phyloP scores from a whole-genome alignment of 495 filamentous ascomycete species.

The Annulohypoxylon maeteangense region DNA sequence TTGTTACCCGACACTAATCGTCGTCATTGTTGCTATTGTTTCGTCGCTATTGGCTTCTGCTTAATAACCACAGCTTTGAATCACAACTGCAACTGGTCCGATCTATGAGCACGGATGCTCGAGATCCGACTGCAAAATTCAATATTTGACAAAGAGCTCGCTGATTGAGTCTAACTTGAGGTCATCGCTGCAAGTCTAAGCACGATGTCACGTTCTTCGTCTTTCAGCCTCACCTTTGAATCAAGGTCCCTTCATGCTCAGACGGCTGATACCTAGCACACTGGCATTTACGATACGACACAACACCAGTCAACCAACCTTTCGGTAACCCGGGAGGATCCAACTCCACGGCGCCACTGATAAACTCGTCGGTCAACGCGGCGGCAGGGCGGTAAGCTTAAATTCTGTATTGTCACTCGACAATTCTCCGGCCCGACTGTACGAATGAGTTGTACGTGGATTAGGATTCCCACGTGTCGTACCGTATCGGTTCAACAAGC shows the following conservation, averaged over 20 bases:
- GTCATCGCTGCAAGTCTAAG: slow-evolving; percentile 2
- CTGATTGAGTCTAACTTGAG: slow-evolving; percentile 3
- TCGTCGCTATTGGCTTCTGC: slow-evolving; percentile 1
- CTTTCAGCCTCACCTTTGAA: slow-evolving; percentile 37
- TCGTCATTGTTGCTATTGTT: not conserved
- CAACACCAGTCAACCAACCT: slow-evolving; percentile 24
- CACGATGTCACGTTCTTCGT: slow-evolving; percentile 6
- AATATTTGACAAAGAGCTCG: not conserved
- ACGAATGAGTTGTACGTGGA: slow-evolving; percentile 40
- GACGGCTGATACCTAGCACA: slow-evolving; percentile 39
- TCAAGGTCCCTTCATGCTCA: slow-evolving; percentile 24
- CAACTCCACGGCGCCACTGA: slow-evolving; percentile 26
- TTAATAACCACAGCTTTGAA: not conserved
- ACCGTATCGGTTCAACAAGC: slow-evolving; percentile 37
- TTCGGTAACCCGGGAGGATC: slow-evolving; percentile 36
- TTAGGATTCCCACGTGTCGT: slow-evolving; percentile 36
- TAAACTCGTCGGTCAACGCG: slow-evolving; percentile 35
- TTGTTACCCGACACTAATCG: not conserved
- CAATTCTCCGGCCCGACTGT: slow-evolving; percentile 42
- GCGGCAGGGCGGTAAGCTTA: slow-evolving; percentile 40
- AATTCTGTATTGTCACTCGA: slow-evolving; percentile 38
- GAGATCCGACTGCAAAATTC: not conserved
- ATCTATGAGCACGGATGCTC: not conserved
- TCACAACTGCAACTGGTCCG: not conserved
- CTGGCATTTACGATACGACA: not conserved